Evolutionary conservation across 108 stramenopile genomes (phyloP).

Genomic region (Conticribra weissflogii): DNA sequence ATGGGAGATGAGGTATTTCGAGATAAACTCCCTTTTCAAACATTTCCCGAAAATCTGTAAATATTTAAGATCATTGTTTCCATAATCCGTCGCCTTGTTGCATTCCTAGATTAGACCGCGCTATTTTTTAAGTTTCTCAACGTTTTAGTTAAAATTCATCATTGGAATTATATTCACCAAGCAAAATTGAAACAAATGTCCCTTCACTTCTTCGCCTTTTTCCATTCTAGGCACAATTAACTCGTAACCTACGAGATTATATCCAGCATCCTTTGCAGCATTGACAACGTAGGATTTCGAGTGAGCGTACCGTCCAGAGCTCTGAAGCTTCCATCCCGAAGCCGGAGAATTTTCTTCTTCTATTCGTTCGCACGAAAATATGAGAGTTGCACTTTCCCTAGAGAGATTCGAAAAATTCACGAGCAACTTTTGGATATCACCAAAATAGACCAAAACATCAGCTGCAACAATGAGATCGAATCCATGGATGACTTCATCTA

Average conservation of each 20-base stretch:
- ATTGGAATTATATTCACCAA: conserved; percentile 10
- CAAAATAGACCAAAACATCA: conserved; percentile 80
- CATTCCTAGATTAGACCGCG: too few relatives aligned
- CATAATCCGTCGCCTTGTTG: too few relatives aligned
- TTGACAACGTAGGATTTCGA: conserved; percentile 58
- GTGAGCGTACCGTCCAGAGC: conserved; percentile 73
- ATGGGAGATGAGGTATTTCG: conserved; percentile 76
- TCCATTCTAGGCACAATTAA: conserved; percentile 73
- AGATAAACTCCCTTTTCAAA: conserved; percentile 82
- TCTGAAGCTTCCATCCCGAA: conserved; percentile 60
- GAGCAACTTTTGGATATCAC: conserved; percentile 54
- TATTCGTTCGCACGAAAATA: conserved; percentile 74
- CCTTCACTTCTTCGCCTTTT: conserved; percentile 66
- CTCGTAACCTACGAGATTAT: conserved; percentile 44
- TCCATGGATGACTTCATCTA: conserved; percentile 19
- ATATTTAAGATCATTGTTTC: neutral
- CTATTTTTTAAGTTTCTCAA: too few relatives aligned
- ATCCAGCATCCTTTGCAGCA: conserved; percentile 53
- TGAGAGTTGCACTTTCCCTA: conserved; percentile 35
- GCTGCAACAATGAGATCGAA: conserved; percentile 79
- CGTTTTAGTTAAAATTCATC: conserved; percentile 16
- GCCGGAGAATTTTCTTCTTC: conserved; percentile 56
- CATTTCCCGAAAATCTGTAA: conserved; percentile 62
- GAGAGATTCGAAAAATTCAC: conserved; percentile 50
- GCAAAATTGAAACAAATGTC: conserved; percentile 68